These are phyloP conservation scores for Ganoderma boninense DNA, from an alignment of 1,284 basidiomycete genomes.

Conservation along the genomic window DNA sequence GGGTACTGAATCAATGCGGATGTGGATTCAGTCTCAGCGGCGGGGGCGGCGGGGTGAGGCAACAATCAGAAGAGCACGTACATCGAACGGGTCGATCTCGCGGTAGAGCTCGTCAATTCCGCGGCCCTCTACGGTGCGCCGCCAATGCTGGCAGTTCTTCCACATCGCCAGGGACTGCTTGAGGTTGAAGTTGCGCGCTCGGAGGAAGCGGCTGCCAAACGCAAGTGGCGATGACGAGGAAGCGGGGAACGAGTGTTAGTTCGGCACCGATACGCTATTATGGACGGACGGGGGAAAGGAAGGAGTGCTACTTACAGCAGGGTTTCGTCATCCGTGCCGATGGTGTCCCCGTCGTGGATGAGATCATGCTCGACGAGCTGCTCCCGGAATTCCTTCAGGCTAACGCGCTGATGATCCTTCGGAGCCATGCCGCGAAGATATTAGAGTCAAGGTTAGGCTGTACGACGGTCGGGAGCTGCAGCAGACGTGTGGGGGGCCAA, in stretches of 20 bases:
- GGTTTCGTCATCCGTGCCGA: constrained; percentile 72
- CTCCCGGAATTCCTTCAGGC: constrained; percentile 52
- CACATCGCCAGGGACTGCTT: constrained; percentile 66
- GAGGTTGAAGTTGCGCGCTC: constrained; percentile 67
- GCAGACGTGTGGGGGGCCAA: not conserved
- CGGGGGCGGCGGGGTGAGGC: not conserved
- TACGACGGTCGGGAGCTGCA: not conserved
- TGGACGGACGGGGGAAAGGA: not conserved
- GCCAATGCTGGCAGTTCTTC: constrained; percentile 65
- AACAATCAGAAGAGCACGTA: constrained; percentile 42
- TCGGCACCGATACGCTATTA: not conserved
- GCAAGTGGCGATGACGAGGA: constrained; percentile 12
- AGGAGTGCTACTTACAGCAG: constrained; percentile 49
- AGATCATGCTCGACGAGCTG: constrained; percentile 59
- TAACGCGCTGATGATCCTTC: constrained; percentile 29
- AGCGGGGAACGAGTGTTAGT: not conserved
- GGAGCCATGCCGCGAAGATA: constrained; percentile 17
- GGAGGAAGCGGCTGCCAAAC: constrained; percentile 65
- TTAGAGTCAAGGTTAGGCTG: not conserved
- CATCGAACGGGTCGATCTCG: constrained; percentile 67
- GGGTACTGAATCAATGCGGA: constrained; percentile 58
- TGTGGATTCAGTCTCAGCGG: not conserved
- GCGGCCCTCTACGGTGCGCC: constrained; percentile 59
- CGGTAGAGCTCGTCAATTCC: constrained; percentile 67
- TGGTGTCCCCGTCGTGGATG: constrained; percentile 65